Base-by-base conservation (phyloP, 1,139 yeast genomes). In the Spencermartinsiella ligniputridi region DNA sequence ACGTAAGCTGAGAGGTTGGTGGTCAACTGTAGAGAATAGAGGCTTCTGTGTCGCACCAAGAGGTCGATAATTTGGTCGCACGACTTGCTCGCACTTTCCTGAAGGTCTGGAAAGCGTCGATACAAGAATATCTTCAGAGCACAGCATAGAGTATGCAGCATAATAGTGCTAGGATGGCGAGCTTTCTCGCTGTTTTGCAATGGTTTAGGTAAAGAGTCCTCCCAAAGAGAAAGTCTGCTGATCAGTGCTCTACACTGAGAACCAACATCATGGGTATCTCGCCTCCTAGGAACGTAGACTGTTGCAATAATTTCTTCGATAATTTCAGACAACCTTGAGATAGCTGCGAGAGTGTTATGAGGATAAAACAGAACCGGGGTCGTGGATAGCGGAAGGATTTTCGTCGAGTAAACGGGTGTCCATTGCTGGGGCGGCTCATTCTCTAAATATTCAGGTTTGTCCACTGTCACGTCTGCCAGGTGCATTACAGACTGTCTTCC, bases 401-500 rank as follows among this genome's bases (percentile, higher is more conserved):
- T n/a, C 18, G 30, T 33, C 17, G 49, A 41, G 22, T 42, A 45
- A 5, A 47, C 41, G 2, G 53, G 51, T 18, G 37, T 15, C 53
- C 53, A 50, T 25, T 39, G 37, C 20, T 29, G 35, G 11, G 53
- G 52, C 9, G 19, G 20, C 20, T 50, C 53, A 33, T 44, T 35
- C n/a, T 38, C 37, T 8, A 32, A 32, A 27, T 37, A 41, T 19
- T 47, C 49, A 6, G 45, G 48, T 25, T 44, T 38, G 2, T 42
- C 49, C 2, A 50, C 45, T 3, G 50, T 46, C n/a, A 52, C 53
- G 40, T 56, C 56, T 3, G 50, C 46, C 29, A 55, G 33, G n/a
- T 52, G 52, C 18, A 56, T 37, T 6, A 51, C 50, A 2, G 57
- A 54, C 3, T 57, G 57, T 17, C 60, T 45, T 8, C 60, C 60